A percentile compares a stretch with the other conserved stretches of the same genome.
phyloP scores from a whole-genome alignment of 192 early-diverging fungal genomes.

The Coemansia sp. region DNA sequence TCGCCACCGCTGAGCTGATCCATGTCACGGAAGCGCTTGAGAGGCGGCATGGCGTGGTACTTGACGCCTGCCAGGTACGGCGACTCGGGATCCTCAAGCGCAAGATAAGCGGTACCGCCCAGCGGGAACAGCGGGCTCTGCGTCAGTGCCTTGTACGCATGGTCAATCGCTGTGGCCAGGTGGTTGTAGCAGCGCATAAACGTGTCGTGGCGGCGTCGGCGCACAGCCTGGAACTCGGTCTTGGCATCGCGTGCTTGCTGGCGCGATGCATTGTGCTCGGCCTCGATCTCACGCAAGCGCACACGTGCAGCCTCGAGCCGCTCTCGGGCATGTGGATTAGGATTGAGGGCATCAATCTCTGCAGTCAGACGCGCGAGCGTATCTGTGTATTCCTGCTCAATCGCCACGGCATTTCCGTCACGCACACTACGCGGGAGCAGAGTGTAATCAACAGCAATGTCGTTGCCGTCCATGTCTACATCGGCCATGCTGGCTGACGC shows the following conservation, averaged over 20 bases:
- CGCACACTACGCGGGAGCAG: conserved; percentile 28
- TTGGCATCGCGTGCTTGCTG: conserved; percentile 78
- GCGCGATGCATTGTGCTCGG: conserved; percentile 80
- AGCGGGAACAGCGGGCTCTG: conserved; percentile 77
- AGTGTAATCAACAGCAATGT: conserved; percentile 40
- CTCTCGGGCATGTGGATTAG: conserved; percentile 88
- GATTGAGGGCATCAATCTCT: conserved; percentile 80
- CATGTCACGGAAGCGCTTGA: conserved; percentile 99
- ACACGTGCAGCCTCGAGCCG: conserved; percentile 80
- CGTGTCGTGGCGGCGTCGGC: conserved; percentile 64
- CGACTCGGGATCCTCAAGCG: conserved; percentile 89
- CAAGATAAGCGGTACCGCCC: conserved; percentile 94
- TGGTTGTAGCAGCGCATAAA: conserved; percentile 88
- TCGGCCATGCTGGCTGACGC: conserved; percentile 22
- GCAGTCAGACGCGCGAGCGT: conserved; percentile 28
- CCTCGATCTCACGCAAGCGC: conserved; percentile 74
- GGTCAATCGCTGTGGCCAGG: conserved; percentile 88
- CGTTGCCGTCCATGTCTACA: conserved; percentile 24
- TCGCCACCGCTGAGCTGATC: conserved; percentile 98
- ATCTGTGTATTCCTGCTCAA: conserved; percentile 36
- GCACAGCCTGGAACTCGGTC: conserved; percentile 75
- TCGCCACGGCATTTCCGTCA: conserved; percentile 13
- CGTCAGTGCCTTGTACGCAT: conserved; percentile 95
- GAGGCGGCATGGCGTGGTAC: conserved; percentile 99
- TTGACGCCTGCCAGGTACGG: conserved; percentile 92